phyloP scores from a whole-genome alignment of 179 eudicot genomes.

The Drosera spatulata region DNA sequence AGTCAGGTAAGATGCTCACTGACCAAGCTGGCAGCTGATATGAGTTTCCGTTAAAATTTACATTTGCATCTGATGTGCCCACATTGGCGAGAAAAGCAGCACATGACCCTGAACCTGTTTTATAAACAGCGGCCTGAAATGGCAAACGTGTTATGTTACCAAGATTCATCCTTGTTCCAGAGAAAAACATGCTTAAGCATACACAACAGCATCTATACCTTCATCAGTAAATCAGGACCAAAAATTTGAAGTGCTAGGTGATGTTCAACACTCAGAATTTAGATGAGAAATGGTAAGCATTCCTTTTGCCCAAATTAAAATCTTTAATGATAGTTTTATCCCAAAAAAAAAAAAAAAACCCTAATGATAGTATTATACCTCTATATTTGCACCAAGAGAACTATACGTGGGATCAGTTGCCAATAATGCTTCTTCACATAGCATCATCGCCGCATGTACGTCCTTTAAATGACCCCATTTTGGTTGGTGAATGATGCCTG shows the following conservation, averaged over 20 bases:
- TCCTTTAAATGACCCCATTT: constrained; percentile 96
- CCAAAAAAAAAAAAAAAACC: too few relatives aligned
- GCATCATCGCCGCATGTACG: constrained; percentile 84
- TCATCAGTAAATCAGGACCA: neutral
- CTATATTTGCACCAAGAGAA: constrained; percentile 61
- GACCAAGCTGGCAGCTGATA: constrained; percentile 93
- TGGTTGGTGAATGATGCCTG: constrained; percentile 70
- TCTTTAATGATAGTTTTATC: too few relatives aligned
- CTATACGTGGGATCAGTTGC: constrained; percentile 65
- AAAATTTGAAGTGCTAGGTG: too few relatives aligned
- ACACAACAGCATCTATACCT: neutral
- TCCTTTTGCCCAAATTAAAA: too few relatives aligned
- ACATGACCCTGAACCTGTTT: constrained; percentile 60
- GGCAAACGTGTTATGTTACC: neutral
- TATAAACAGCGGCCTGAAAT: constrained; percentile 63
- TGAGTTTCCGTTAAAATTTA: constrained; percentile 63
- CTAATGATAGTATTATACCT: constrained; percentile 27
- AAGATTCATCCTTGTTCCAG: neutral
- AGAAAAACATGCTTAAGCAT: neutral
- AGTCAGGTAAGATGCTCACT: constrained; percentile 98
- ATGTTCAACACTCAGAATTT: too few relatives aligned
- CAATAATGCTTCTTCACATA: constrained; percentile 83
- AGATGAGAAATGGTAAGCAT: too few relatives aligned
- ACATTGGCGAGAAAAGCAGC: constrained; percentile 77
- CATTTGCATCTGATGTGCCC: constrained; percentile 61